Evolutionary conservation across 2,329 filamentous ascomycete genomes (phyloP).

Genomic region (Fonsecaea pedrosoi): DNA sequence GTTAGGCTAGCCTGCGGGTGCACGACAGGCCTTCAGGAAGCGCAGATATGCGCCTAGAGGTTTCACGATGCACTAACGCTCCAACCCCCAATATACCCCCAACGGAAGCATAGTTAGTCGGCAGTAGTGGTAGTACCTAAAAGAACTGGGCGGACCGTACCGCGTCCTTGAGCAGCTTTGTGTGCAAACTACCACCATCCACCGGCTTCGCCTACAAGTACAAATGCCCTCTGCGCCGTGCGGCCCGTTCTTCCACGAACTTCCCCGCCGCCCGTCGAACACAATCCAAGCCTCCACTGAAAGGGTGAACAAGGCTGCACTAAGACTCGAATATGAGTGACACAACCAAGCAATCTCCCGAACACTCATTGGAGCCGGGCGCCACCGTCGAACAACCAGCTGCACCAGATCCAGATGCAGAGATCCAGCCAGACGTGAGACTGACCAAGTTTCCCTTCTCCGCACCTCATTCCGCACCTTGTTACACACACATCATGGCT

Average conservation of each 20-base stretch:
- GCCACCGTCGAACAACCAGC: slow-evolving; percentile 3
- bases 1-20: too few relatives aligned
- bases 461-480: background rate
- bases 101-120: background rate
- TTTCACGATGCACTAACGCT: background rate
- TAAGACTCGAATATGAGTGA: background rate
- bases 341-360: background rate
- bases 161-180: background rate
- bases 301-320: slow-evolving; percentile 2
- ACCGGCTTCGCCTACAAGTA: background rate
- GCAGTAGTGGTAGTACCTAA: background rate
- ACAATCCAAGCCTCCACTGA: background rate
- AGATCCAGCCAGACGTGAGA: slow-evolving; percentile 8
- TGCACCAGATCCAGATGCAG: background rate
- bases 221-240: background rate
- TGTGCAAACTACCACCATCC: background rate
- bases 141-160: background rate
- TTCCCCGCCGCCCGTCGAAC: background rate
- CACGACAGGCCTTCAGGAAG: background rate
- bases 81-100: background rate
- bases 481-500: background rate
- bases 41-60: background rate
- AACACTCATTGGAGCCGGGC: background rate
- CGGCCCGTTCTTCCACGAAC: background rate
- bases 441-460: too few relatives aligned